phyloP scores from a whole-genome alignment of 305 asterid genomes.

The Withania somnifera region DNA sequence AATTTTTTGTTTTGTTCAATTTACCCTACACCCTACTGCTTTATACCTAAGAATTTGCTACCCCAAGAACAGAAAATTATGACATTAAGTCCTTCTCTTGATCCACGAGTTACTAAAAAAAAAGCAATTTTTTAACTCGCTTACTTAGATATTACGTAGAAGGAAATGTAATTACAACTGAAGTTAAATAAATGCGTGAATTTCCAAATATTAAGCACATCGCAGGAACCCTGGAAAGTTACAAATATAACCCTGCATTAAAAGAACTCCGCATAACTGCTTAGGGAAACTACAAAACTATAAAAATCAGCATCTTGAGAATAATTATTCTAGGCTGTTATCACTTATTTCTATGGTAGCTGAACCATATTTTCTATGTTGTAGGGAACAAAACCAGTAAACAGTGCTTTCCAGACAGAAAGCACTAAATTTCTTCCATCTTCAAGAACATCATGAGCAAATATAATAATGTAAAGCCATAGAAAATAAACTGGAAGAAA shows the following conservation, averaged over 20 bases:
- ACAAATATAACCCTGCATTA: not conserved
- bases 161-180: not conserved
- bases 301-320: not conserved
- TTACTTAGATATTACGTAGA: not conserved
- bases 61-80: not conserved
- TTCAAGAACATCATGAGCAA: not conserved
- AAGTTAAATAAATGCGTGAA: not conserved
- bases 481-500: not conserved
- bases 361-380: not conserved
- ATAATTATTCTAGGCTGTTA: not conserved
- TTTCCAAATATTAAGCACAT: not conserved
- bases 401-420: not conserved
- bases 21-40: not conserved
- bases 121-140: not conserved
- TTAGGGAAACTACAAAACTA: not conserved
- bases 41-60: not conserved
- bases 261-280: not conserved
- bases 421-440: not conserved
- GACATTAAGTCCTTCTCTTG: not conserved
- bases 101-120: not conserved
- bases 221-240: not conserved
- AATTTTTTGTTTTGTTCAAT: not conserved
- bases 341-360: not conserved
- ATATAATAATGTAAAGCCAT: not conserved
- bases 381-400: not conserved